phyloP scores from a whole-genome alignment of 306 rosid species.

The Rosa rugosa region DNA sequence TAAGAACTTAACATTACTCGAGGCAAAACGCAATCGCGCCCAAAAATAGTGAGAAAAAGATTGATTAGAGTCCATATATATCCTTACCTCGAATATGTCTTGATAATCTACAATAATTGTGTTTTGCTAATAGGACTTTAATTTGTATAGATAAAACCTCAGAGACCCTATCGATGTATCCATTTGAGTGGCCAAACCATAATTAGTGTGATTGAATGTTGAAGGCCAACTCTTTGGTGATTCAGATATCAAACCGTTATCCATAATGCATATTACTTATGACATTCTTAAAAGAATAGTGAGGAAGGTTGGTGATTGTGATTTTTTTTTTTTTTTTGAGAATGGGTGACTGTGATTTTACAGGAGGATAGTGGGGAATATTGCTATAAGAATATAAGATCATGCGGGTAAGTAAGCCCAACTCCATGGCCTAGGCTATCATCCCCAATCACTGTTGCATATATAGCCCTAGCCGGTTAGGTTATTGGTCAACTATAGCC shows the following conservation, averaged over 20 bases:
- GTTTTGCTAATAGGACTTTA: too few relatives aligned
- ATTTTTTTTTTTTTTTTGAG: background rate
- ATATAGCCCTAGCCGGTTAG: conserved; percentile 7
- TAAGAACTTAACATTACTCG: background rate
- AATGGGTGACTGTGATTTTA: conserved; percentile 15
- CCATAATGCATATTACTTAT: background rate
- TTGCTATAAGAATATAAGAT: background rate
- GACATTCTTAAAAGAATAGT: background rate
- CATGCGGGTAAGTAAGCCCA: background rate
- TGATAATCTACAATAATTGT: background rate
- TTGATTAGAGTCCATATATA: background rate
- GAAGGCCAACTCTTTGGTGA: background rate
- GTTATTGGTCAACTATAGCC: conserved; percentile 15
- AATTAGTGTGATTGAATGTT: background rate
- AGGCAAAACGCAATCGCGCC: background rate
- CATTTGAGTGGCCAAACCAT: too few relatives aligned
- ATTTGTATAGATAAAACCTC: background rate
- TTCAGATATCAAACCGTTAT: background rate
- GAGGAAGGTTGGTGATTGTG: conserved; percentile 1
- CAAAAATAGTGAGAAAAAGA: background rate
- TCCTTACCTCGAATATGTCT: background rate
- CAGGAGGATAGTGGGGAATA: background rate
- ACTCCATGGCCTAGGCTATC: background rate
- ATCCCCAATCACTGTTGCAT: background rate
- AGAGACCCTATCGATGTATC: background rate